Evolutionary conservation across 2,329 filamentous ascomycete genomes (phyloP).

Genomic region (Ustulina deusta): DNA sequence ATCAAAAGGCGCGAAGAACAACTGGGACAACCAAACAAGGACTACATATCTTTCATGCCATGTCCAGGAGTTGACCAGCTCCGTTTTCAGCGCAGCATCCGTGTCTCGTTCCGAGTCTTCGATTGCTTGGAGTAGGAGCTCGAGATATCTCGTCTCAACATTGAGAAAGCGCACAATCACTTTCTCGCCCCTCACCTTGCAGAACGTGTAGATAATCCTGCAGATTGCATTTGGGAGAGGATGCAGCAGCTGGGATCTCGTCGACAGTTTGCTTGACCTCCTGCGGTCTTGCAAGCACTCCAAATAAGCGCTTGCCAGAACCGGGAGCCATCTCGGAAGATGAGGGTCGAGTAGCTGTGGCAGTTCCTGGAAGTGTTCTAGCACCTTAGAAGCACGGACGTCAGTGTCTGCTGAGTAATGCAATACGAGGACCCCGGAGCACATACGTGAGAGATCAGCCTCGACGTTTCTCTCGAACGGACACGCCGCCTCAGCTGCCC

Average conservation of each 20-base stretch:
- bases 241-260: conserved; percentile 58
- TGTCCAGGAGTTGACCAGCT: conserved; percentile 59
- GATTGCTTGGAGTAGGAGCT: conserved; percentile 80
- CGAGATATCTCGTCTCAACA: conserved; percentile 88
- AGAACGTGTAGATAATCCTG: conserved; percentile 86
- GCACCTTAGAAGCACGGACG: conserved; percentile 57
- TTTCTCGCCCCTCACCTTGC: conserved; percentile 94
- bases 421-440: background rate
- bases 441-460: conserved; percentile 61
- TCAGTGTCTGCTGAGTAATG: conserved; percentile 29
- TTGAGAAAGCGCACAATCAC: conserved; percentile 91
- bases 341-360: conserved; percentile 92
- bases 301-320: conserved; percentile 81
- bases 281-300: conserved; percentile 67
- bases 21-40: conserved; percentile 86
- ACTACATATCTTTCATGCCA: conserved; percentile 94
- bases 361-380: conserved; percentile 94
- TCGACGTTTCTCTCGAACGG: conserved; percentile 61
- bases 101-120: conserved; percentile 66
- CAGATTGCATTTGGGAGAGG: conserved; percentile 78
- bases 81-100: conserved; percentile 26
- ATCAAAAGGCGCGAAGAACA: conserved; percentile 90
- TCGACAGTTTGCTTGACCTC: conserved; percentile 55
- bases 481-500: conserved; percentile 64
- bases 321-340: conserved; percentile 79